phyloP scores from a whole-genome alignment of 345 rosid species.

The Melastoma malabathricum region DNA sequence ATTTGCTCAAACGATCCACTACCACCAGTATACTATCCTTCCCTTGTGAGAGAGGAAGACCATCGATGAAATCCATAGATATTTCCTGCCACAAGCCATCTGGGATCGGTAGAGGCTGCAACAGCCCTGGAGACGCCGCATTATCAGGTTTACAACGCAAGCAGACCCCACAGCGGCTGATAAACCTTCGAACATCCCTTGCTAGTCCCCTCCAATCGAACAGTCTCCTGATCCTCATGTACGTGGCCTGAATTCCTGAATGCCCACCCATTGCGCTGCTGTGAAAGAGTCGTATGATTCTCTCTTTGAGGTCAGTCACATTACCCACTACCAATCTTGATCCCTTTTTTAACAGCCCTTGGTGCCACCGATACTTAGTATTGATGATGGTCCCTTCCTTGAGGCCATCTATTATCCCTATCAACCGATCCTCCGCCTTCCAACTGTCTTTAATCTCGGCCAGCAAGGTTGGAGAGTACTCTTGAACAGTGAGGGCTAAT shows the following conservation, averaged over 20 bases:
- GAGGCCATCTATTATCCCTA: no score
- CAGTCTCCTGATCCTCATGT: neutral
- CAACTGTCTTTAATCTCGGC: neutral
- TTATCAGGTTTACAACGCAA: neutral
- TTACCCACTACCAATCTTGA: no score
- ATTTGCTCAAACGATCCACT: conserved; percentile 6
- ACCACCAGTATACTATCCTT: conserved; percentile 4
- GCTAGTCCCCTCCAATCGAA: conserved; percentile 1
- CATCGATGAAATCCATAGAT: conserved; percentile 6
- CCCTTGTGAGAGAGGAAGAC: neutral
- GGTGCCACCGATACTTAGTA: no score
- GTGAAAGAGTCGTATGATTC: no score
- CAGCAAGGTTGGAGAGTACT: neutral
- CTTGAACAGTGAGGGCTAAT: neutral
- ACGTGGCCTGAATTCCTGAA: neutral
- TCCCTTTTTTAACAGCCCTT: no score
- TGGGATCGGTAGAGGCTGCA: neutral
- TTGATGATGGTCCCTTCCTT: no score
- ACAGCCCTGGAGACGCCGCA: neutral
- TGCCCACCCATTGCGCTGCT: neutral
- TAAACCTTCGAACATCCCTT: neutral
- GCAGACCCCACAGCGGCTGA: neutral
- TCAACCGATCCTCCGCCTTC: neutral
- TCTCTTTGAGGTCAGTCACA: no score
- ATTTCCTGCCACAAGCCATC: neutral